Evolutionary conservation across 2,329 filamentous ascomycete species (phyloP).

Genomic region (Metarhizium album): DNA sequence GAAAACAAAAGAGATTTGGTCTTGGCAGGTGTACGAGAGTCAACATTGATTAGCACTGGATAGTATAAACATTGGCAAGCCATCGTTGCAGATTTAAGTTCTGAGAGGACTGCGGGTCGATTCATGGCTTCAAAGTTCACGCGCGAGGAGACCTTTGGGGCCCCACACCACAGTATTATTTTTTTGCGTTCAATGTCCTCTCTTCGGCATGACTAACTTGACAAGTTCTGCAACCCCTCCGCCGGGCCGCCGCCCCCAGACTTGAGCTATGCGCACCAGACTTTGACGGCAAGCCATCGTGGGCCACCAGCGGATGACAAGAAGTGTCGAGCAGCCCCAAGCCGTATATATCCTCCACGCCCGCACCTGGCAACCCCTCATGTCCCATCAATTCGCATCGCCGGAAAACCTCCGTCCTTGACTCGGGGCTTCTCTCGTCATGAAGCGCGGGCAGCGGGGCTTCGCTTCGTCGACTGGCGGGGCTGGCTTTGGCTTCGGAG

Average conservation of each 20-base stretch:
- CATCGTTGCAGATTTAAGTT: no score
- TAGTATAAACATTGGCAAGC: neutral
- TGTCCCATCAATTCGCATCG: neutral
- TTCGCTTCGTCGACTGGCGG: conserved; percentile 7
- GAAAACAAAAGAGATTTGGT: no score
- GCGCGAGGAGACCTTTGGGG: no score
- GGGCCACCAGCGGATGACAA: neutral
- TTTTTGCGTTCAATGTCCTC: neutral
- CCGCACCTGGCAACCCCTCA: neutral
- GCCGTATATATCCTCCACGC: neutral
- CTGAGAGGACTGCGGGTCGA: no score
- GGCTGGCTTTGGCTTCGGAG: conserved; percentile 21
- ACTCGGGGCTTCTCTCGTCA: neutral
- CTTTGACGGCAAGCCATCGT: neutral
- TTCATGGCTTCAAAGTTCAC: no score
- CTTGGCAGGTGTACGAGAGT: neutral
- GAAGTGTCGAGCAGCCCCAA: neutral
- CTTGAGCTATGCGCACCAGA: no score
- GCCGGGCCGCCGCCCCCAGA: no score
- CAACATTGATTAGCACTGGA: neutral
- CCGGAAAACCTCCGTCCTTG: neutral
- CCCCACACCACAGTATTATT: neutral
- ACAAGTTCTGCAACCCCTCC: no score
- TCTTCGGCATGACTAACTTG: neutral
- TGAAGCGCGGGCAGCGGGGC: conserved; percentile 8